Evolutionary conservation across 208 protist genomes (phyloP).

Genomic region (Angomonas desouzai): DNA sequence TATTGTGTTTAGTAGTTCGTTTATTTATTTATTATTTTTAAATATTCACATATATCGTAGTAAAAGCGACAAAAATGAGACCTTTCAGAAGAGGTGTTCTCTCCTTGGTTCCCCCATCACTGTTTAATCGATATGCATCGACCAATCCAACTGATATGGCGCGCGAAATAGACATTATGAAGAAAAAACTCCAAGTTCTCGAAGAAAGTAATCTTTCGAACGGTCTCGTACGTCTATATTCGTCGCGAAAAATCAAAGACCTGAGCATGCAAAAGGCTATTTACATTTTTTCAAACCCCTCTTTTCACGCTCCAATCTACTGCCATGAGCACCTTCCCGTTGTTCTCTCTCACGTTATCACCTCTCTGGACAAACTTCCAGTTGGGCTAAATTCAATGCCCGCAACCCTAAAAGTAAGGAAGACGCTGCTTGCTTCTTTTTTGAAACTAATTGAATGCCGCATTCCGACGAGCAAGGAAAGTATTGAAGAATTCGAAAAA

Average conservation of each 20-base stretch:
- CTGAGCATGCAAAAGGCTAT: constrained; percentile 53
- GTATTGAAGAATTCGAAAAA: constrained; percentile 43
- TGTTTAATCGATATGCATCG: neutral
- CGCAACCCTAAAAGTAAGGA: constrained; percentile 58
- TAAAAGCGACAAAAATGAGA: neutral
- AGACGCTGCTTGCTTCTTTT: constrained; percentile 75
- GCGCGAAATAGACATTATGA: neutral
- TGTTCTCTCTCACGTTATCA: constrained; percentile 66
- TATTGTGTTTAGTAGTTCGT: no score
- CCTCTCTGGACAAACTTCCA: constrained; percentile 66
- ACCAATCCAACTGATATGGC: neutral
- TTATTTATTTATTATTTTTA: no score
- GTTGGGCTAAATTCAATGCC: constrained; percentile 84
- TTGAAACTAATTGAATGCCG: constrained; percentile 57
- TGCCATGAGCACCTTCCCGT: constrained; percentile 84
- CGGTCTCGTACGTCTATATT: constrained; percentile 57
- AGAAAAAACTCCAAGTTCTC: constrained; percentile 19
- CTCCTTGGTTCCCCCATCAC: neutral
- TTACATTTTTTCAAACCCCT: constrained; percentile 36
- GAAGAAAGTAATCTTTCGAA: constrained; percentile 60
- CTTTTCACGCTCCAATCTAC: constrained; percentile 55
- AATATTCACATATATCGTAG: neutral
- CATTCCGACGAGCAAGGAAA: constrained; percentile 47
- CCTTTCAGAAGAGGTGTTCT: neutral
- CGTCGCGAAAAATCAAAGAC: constrained; percentile 39